Evolutionary conservation across 805 yeast species (phyloP).

Genomic region (Wickerhamiella domercqiae): DNA sequence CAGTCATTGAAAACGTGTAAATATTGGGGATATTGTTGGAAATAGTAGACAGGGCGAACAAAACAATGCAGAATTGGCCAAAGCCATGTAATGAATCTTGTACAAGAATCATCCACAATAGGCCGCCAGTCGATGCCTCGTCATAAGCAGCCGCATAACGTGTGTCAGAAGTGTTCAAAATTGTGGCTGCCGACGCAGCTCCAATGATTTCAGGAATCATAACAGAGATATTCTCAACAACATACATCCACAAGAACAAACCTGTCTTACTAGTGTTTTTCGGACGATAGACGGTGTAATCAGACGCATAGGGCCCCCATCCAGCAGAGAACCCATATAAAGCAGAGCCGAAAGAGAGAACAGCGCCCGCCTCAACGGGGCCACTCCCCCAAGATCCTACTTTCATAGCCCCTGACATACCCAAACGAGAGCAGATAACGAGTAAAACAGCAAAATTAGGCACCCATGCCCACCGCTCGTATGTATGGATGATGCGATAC

Average conservation of each 20-base stretch:
- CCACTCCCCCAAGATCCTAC: constrained; percentile 44
- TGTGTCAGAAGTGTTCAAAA: constrained; percentile 22
- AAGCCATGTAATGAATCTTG: constrained; percentile 71
- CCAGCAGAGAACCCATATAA: constrained; percentile 84
- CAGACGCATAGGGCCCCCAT: constrained; percentile 88
- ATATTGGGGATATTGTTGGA: constrained; percentile 88
- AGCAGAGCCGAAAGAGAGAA: constrained; percentile 69
- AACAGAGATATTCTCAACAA: constrained; percentile 55
- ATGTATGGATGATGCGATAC: constrained; percentile 59
- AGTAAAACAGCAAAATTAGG: constrained; percentile 63
- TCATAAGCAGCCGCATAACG: constrained; percentile 38
- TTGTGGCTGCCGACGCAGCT: constrained; percentile 71
- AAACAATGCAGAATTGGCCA: constrained; percentile 78
- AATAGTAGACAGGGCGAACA: constrained; percentile 72
- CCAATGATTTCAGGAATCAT: constrained; percentile 65
- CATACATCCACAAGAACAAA: constrained; percentile 47
- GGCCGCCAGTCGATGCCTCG: constrained; percentile 52
- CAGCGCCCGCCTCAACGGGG: constrained; percentile 53
- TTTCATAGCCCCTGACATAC: constrained; percentile 45
- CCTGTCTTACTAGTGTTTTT: constrained; percentile 40
- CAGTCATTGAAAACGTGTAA: constrained; percentile 78
- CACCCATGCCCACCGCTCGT: constrained; percentile 80
- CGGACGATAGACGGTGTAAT: constrained; percentile 80
- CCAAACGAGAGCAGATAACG: constrained; percentile 63
- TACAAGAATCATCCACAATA: constrained; percentile 64